phyloP scores from a whole-genome alignment of 768 basidiomycete genomes.

The Hortiboletus flavorubellus region DNA sequence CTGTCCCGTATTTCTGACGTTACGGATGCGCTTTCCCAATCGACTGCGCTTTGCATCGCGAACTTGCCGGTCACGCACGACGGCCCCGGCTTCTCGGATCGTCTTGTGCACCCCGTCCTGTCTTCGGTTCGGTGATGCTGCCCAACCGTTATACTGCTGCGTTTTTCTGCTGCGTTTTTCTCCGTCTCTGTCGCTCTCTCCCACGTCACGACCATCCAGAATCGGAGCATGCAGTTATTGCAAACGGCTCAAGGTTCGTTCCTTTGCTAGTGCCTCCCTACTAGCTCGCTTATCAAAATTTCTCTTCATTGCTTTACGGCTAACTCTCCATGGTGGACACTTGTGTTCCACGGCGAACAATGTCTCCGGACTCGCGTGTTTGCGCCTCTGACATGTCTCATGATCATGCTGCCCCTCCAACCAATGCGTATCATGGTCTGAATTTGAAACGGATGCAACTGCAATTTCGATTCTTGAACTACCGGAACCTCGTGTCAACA shows the following conservation, averaged over 20 bases:
- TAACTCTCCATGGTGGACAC: background rate
- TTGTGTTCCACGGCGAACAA: conserved; percentile 13
- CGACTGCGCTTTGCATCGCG: background rate
- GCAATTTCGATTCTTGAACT: conserved; percentile 22
- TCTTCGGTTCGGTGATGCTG: conserved; percentile 16
- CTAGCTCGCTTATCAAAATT: conserved; percentile 20
- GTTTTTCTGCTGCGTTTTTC: background rate
- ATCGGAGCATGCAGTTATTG: conserved; percentile 83
- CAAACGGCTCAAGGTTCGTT: conserved; percentile 80
- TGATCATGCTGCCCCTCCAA: conserved; percentile 6
- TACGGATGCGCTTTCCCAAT: background rate
- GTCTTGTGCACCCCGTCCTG: background rate
- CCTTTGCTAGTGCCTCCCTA: conserved; percentile 1
- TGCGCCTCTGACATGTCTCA: conserved; percentile 6
- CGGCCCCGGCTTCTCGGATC: background rate
- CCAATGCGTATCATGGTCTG: conserved; percentile 2
- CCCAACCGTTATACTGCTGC: conserved; percentile 4
- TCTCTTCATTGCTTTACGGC: conserved; percentile 12
- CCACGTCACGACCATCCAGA: conserved; percentile 36
- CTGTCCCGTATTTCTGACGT: background rate
- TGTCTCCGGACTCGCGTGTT: conserved; percentile 19
- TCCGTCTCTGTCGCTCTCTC: conserved; percentile 8
- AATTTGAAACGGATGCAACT: conserved; percentile 16
- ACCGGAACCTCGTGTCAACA: conserved; percentile 29
- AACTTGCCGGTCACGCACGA: conserved; percentile 3